Percentiles rank a stretch among this genome's conserved stretches.
Conservation (phyloP, 2,329 filamentous ascomycete genomes). For the Cytospora piceae region DNA sequence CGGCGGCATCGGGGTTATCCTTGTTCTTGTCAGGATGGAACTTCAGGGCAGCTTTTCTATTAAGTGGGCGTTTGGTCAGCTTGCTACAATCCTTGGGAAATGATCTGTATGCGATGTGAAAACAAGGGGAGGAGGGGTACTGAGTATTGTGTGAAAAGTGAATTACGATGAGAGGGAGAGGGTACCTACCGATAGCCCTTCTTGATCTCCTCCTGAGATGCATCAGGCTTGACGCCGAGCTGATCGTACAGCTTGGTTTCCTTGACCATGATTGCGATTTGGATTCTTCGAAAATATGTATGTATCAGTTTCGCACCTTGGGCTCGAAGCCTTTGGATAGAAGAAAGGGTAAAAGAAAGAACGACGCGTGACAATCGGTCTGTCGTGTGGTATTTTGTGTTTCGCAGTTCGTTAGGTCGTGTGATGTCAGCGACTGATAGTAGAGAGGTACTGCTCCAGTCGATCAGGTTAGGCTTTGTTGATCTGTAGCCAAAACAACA, state of each 20-base stretch:
- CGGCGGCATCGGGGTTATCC: constrained; percentile 79
- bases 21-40: constrained; percentile 99
- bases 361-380: constrained; percentile 5
- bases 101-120: neutral
- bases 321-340: constrained; percentile 22
- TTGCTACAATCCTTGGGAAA: neutral
- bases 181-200: constrained; percentile 81
- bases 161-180: neutral
- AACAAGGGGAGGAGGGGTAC: neutral
- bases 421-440: constrained; percentile 10
- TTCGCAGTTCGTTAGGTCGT: constrained; percentile 7
- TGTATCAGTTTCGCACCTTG: neutral
- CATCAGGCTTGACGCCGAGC: constrained; percentile 76
- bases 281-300: neutral
- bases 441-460: neutral
- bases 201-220: constrained; percentile 92
- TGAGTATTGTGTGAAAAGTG: neutral
- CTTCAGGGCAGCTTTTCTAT: constrained; percentile 83
- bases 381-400: constrained; percentile 12
- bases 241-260: constrained; percentile 96
- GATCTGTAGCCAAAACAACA: constrained; percentile 1
- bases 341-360: constrained; percentile 11
- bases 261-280: constrained; percentile 72
- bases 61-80: constrained; percentile 41
- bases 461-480: constrained; percentile 1